Conservation (phyloP, 2,329 filamentous ascomycete genomes). For the Hortaea sp. region DNA sequence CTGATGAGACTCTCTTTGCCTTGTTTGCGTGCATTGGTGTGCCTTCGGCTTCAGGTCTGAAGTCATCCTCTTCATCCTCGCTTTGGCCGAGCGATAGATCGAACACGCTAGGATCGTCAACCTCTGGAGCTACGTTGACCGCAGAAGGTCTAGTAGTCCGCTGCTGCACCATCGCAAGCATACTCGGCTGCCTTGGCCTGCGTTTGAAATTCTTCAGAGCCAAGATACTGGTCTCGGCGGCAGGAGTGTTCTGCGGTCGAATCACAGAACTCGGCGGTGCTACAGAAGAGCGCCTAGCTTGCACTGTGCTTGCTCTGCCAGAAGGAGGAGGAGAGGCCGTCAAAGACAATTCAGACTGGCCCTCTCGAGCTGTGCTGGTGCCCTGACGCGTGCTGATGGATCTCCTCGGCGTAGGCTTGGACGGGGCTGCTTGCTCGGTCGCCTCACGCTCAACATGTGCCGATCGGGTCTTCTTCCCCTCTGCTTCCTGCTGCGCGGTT, state of each 20-base stretch:
- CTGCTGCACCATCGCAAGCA: slow-evolving; percentile 40
- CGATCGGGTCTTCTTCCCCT: slow-evolving; percentile 1
- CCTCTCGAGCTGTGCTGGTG: slow-evolving; percentile 1
- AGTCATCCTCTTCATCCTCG: slow-evolving; percentile 30
- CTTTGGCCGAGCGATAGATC: slow-evolving; percentile 17
- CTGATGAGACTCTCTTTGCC: slow-evolving; percentile 23
- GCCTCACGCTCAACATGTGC: not conserved
- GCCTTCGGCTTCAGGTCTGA: slow-evolving; percentile 56
- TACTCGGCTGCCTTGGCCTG: slow-evolving; percentile 38
- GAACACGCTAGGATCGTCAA: slow-evolving; percentile 20
- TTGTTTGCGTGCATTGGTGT: slow-evolving; percentile 49
- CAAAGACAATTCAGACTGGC: slow-evolving; percentile 12
- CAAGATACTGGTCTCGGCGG: slow-evolving; percentile 35
- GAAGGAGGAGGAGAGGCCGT: slow-evolving; percentile 23
- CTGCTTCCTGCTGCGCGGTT: slow-evolving; percentile 12
- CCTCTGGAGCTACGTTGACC: slow-evolving; percentile 29
- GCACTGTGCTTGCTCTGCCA: slow-evolving; percentile 24
- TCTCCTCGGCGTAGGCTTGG: slow-evolving; percentile 4
- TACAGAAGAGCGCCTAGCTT: slow-evolving; percentile 12
- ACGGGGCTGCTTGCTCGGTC: slow-evolving; percentile 1
- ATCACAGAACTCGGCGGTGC: slow-evolving; percentile 32
- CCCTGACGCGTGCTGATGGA: not conserved
- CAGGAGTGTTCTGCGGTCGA: slow-evolving; percentile 34
- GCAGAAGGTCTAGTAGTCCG: slow-evolving; percentile 17
- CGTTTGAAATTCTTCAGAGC: slow-evolving; percentile 43